These are phyloP conservation scores for Pisolithus sp. DNA, from an alignment of 768 basidiomycete genomes.

Conservation along the genomic window DNA sequence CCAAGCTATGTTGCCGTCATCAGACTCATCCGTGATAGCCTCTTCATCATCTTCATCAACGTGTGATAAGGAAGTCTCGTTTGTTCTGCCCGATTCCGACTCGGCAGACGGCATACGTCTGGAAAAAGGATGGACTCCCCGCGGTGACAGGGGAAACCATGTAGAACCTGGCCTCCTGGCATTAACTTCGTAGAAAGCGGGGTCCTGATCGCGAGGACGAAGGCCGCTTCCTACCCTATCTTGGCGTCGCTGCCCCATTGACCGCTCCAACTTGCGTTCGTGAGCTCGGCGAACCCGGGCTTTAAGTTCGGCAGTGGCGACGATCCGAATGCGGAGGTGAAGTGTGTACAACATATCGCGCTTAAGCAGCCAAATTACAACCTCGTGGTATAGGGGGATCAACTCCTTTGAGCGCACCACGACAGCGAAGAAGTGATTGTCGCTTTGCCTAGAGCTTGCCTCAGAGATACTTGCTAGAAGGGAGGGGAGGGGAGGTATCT, in stretches of 20 bases:
- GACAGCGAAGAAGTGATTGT: slow-evolving; percentile 75
- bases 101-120: slow-evolving; percentile 43
- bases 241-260: slow-evolving; percentile 10
- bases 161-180: slow-evolving; percentile 21
- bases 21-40: slow-evolving; percentile 34
- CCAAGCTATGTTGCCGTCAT: slow-evolving; percentile 43
- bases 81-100: slow-evolving; percentile 35
- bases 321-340: slow-evolving; percentile 79
- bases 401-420: slow-evolving; percentile 65
- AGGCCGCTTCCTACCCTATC: slow-evolving; percentile 16
- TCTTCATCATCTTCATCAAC: slow-evolving; percentile 29
- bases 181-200: not conserved
- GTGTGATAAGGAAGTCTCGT: slow-evolving; percentile 29
- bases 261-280: slow-evolving; percentile 30
- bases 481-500: slow-evolving; percentile 63
- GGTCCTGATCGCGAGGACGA: slow-evolving; percentile 14
- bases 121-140: slow-evolving; percentile 41
- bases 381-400: slow-evolving; percentile 68
- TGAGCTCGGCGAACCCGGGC: slow-evolving; percentile 48
- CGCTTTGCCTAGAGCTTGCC: slow-evolving; percentile 53
- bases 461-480: slow-evolving; percentile 74
- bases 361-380: slow-evolving; percentile 88
- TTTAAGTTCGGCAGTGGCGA: slow-evolving; percentile 75
- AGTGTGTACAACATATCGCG: slow-evolving; percentile 79
- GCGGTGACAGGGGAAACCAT: slow-evolving; percentile 54